Conservation (phyloP, 345 rosid genomes). For the Aethionema arabicum region DNA sequence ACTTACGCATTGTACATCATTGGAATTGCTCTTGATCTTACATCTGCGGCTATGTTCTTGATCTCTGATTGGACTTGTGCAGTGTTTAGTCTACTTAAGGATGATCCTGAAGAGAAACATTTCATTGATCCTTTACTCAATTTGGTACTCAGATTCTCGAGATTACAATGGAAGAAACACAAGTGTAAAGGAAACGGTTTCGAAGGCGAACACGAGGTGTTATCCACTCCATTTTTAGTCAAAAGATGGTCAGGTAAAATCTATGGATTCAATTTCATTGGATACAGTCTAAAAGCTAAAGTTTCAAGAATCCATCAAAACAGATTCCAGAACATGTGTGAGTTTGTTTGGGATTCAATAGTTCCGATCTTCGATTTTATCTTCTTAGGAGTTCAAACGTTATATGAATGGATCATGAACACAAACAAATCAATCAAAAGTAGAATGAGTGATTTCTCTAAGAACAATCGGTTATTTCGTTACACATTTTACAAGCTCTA, state of each 20-base stretch:
- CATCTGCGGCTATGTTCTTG: conserved; percentile 43
- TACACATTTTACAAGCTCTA: conserved; percentile 16
- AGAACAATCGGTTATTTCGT: not conserved
- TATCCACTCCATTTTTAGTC: conserved; percentile 31
- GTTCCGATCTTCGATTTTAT: not conserved
- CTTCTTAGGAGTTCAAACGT: not conserved
- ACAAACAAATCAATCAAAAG: not conserved
- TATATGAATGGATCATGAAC: not conserved
- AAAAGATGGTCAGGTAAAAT: conserved; percentile 58
- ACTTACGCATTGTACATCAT: conserved; percentile 53
- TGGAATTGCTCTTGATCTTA: conserved; percentile 49
- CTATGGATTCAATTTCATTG: conserved; percentile 44
- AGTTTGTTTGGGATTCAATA: not conserved
- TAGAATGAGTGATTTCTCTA: conserved; percentile 12
- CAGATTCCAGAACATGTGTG: conserved; percentile 10
- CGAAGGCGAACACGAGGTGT: conserved; percentile 9
- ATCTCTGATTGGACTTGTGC: conserved; percentile 62
- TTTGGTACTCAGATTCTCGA: conserved; percentile 29
- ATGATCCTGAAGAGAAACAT: conserved; percentile 10
- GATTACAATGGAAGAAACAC: conserved; percentile 14
- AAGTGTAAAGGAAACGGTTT: not conserved
- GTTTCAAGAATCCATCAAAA: conserved; percentile 29
- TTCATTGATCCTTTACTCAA: conserved; percentile 5
- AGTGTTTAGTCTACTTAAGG: conserved; percentile 8
- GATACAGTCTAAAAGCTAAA: conserved; percentile 43